Evolutionary conservation across 768 basidiomycete genomes (phyloP), one percentile per base, ranked within the genome.

Genomic region (Lactarius indigo): DNA sequence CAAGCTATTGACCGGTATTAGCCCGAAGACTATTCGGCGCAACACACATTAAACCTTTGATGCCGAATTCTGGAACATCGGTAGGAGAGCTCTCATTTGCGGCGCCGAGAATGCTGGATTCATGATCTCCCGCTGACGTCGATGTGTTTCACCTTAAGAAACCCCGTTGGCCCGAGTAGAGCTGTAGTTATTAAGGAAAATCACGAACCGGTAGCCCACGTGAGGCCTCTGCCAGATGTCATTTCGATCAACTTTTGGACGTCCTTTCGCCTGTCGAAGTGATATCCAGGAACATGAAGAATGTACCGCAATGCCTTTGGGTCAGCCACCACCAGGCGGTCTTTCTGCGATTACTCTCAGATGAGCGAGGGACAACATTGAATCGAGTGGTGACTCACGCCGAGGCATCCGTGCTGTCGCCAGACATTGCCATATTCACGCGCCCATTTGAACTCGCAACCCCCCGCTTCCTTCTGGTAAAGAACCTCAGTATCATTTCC

Each of bases 271-370:
- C 64, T 72, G 9, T 44, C 55, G 55, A 68, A 76, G 58, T 71
- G 67, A 63, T 75, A 75, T 41, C 74, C 73, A 1, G 73, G 71
- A 55, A 69, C 74, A 56, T 76, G 72, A 2, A 71, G 65, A 56
- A 76, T 71, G 66, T 74, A 69, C 63, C 73, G 75, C 3, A 76
- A 63, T 1, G 75, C 75, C 69, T 73, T 52, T 8, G 62, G 41
- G 6, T 37, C 65, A 12, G 39, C 47, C 13, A 64, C 17, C 31
- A 57, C 57, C 12, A 65, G 30, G 13, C 9, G 42, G 26, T 50
- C 56, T 57, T 3, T 26, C 41, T 59, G 35, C 15, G 66, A 62
- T 68, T 70, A 6, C 66, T 68, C 20, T 73, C 37, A 62, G 30
- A 15, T 33, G 12, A 39, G 37, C 9, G 26, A 7, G 17, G 42